Conservation (phyloP, 257 asterid species). For the Solanum bulbocastanum region DNA sequence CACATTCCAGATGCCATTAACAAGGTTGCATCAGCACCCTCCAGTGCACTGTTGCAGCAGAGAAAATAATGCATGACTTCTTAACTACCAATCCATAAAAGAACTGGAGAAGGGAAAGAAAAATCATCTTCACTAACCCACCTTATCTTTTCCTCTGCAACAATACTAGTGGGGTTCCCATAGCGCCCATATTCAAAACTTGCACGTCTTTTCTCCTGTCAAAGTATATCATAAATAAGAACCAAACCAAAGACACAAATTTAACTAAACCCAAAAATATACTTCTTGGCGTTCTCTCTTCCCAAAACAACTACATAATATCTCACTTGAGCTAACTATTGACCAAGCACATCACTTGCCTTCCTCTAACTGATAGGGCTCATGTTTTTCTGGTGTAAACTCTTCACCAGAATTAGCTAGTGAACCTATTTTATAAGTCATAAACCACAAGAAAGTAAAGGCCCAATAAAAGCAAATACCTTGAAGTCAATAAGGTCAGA, state of each 20-base stretch:
- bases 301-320: neutral
- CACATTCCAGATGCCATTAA: conserved; percentile 92
- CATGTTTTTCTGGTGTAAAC: neutral
- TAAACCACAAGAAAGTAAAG: neutral
- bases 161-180: conserved; percentile 83
- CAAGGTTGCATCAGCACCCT: conserved; percentile 86
- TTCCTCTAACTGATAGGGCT: neutral
- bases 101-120: neutral
- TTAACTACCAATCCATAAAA: neutral
- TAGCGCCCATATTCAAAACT: conserved; percentile 93
- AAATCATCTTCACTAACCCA: conserved; percentile 1
- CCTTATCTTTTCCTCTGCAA: conserved; percentile 87
- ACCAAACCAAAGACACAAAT: neutral
- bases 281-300: neutral
- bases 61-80: neutral
- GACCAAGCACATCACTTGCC: neutral
- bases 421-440: neutral
- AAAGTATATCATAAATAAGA: neutral
- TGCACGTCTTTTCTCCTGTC: conserved; percentile 66
- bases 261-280: neutral
- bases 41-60: conserved; percentile 65
- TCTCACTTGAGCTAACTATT: neutral
- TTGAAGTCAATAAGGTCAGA: conserved; percentile 81
- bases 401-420: neutral
- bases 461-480: conserved; percentile 28